Evolutionary conservation across 345 rosid genomes (phyloP).

Genomic region (Brassica carinata): DNA sequence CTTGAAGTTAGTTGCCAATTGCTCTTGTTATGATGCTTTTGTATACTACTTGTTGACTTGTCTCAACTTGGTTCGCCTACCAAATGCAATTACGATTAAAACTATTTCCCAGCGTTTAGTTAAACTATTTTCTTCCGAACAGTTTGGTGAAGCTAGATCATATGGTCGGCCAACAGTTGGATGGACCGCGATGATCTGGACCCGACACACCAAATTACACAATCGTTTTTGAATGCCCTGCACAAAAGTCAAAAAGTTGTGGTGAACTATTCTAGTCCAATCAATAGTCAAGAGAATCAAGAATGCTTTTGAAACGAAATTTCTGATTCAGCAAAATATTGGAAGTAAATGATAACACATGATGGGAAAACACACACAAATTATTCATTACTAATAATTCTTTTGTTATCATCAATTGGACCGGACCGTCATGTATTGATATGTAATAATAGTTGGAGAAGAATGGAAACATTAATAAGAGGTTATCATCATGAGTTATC

Average conservation of each 20-base stretch:
- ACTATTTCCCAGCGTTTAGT: neutral
- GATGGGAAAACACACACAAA: neutral
- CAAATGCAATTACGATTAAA: neutral
- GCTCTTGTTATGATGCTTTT: neutral
- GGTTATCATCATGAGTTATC: constrained; percentile 30
- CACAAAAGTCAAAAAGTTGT: neutral
- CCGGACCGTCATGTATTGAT: neutral
- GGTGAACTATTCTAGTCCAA: neutral
- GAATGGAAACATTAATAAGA: constrained; percentile 10
- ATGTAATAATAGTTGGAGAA: neutral
- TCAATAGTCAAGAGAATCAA: neutral
- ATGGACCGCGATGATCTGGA: neutral
- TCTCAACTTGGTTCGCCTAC: neutral
- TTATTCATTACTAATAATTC: neutral
- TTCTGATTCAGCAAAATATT: neutral
- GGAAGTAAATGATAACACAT: neutral
- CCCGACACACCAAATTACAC: neutral
- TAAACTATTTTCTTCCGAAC: neutral
- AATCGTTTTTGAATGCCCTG: neutral
- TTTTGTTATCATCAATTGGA: neutral
- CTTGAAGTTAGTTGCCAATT: neutral
- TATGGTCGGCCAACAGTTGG: neutral
- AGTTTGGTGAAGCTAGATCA: neutral
- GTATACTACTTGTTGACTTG: neutral
- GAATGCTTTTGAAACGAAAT: neutral